These are phyloP conservation scores for Lactarius quietus DNA, from an alignment of 768 basidiomycete species.

Conservation along the genomic window DNA sequence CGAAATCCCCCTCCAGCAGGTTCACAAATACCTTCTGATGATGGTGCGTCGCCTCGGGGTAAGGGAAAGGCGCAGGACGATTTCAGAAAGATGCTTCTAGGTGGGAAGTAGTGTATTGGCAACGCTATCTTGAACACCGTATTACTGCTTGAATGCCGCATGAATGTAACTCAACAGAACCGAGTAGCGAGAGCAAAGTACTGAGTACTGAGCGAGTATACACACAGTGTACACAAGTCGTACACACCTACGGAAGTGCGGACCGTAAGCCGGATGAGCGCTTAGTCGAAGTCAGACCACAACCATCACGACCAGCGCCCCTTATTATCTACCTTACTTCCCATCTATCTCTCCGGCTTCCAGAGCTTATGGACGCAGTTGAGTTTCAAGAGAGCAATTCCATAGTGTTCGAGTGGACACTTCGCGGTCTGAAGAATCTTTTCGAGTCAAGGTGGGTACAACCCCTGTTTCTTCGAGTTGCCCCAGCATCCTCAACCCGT, in stretches of 20 bases:
- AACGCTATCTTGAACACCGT: background rate
- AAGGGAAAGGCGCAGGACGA: constrained; percentile 70
- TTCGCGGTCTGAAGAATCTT: constrained; percentile 62
- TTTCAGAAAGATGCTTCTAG: constrained; percentile 74
- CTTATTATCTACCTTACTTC: background rate
- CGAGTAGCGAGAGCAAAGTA: no score
- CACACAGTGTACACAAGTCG: no score
- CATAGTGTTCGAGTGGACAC: constrained; percentile 73
- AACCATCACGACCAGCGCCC: background rate
- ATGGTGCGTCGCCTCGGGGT: no score
- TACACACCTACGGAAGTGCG: background rate
- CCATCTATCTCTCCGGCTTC: background rate
- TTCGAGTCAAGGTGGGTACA: constrained; percentile 63
- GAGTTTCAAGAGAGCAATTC: constrained; percentile 52
- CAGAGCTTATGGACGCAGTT: constrained; percentile 30
- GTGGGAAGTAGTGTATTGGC: constrained; percentile 27
- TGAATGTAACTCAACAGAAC: no score
- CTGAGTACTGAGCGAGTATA: no score
- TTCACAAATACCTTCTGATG: constrained; percentile 21
- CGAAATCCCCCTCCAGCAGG: constrained; percentile 37
- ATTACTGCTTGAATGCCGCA: no score
- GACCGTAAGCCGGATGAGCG: background rate
- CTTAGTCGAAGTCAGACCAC: no score
- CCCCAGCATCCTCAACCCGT: background rate
- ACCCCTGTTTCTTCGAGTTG: constrained; percentile 11